phyloP scores from a whole-genome alignment of 139 green algal genomes.

The Gonium pectorale region DNA sequence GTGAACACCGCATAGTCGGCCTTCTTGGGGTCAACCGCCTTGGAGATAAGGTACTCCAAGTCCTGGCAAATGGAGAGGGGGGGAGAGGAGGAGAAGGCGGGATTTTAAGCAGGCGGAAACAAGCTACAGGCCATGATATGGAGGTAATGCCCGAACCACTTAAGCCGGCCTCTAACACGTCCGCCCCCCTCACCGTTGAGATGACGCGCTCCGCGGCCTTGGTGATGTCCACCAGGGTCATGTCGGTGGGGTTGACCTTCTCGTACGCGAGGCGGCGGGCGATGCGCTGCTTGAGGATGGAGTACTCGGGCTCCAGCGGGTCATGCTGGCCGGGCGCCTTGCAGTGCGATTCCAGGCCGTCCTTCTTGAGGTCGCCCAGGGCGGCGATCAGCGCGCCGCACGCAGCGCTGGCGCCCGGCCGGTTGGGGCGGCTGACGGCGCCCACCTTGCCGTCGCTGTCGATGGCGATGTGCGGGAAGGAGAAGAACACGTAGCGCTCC shows the following conservation, averaged over 20 bases:
- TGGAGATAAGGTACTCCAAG: conserved; percentile 88
- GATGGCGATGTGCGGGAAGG: conserved; percentile 91
- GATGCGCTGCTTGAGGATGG: conserved; percentile 90
- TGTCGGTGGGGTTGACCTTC: conserved; percentile 40
- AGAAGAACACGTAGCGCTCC: conserved; percentile 90
- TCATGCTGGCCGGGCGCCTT: conserved; percentile 78
- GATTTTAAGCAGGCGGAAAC: neutral
- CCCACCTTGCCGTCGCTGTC: conserved; percentile 75
- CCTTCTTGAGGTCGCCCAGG: conserved; percentile 54
- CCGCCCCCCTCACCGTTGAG: conserved; percentile 70
- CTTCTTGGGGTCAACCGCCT: conserved; percentile 80
- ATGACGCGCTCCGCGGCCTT: conserved; percentile 86
- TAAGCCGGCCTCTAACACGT: too few relatives aligned
- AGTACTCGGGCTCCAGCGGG: conserved; percentile 87
- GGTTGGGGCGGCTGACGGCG: conserved; percentile 66
- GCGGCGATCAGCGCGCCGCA: conserved; percentile 59
- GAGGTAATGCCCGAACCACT: too few relatives aligned
- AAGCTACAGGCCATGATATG: too few relatives aligned
- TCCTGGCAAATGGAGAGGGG: too few relatives aligned
- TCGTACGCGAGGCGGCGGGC: conserved; percentile 72
- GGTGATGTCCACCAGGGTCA: conserved; percentile 82
- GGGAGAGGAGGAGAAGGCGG: too few relatives aligned
- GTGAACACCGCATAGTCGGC: conserved; percentile 91
- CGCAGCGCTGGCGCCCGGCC: conserved; percentile 49
- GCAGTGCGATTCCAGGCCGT: conserved; percentile 64